Percentiles rank a stretch among this genome's conserved stretches.
phyloP scores from a whole-genome alignment of 2,329 filamentous ascomycete genomes.

The Lasiodiplodia hormozganensis region DNA sequence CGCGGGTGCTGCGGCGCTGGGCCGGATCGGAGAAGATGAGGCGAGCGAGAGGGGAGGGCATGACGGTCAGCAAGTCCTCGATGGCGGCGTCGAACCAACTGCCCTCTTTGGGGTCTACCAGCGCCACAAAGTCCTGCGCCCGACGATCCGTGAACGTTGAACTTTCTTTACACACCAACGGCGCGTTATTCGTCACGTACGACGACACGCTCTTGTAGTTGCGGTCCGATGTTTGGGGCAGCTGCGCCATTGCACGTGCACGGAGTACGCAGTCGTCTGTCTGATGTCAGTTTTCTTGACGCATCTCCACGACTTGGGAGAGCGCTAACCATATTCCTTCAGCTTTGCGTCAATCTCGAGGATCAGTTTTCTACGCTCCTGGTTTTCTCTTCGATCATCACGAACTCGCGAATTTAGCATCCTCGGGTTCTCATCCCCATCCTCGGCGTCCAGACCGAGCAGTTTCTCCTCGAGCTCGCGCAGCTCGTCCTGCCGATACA shows the following conservation, averaged over 20 bases:
- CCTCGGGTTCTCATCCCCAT: conserved; percentile 14
- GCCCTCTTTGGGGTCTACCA: conserved; percentile 30
- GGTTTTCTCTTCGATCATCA: conserved; percentile 20
- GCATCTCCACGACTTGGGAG: not conserved
- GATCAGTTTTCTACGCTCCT: conserved; percentile 29
- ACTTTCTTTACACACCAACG: conserved; percentile 28
- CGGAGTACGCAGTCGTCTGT: conserved; percentile 32
- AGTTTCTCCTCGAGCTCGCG: conserved; percentile 30
- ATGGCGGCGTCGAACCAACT: conserved; percentile 30
- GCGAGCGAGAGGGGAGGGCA: conserved; percentile 4
- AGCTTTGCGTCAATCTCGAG: conserved; percentile 29
- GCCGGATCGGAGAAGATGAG: conserved; percentile 31
- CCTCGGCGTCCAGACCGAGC: conserved; percentile 28
- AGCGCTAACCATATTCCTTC: conserved; percentile 30
- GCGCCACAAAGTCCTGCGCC: conserved; percentile 32
- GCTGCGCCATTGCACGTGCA: conserved; percentile 25
- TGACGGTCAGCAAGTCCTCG: conserved; percentile 19
- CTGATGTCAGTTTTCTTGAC: not conserved
- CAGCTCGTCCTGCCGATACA: conserved; percentile 33
- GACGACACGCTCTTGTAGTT: conserved; percentile 31
- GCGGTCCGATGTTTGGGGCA: conserved; percentile 30
- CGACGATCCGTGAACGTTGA: conserved; percentile 16
- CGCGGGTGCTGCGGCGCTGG: conserved; percentile 31
- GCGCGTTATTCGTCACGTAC: conserved; percentile 31
- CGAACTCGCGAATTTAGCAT: conserved; percentile 25